These are phyloP conservation scores for Epichloe uncinata DNA, from an alignment of 2,329 filamentous ascomycete species.

Conservation along the genomic window DNA sequence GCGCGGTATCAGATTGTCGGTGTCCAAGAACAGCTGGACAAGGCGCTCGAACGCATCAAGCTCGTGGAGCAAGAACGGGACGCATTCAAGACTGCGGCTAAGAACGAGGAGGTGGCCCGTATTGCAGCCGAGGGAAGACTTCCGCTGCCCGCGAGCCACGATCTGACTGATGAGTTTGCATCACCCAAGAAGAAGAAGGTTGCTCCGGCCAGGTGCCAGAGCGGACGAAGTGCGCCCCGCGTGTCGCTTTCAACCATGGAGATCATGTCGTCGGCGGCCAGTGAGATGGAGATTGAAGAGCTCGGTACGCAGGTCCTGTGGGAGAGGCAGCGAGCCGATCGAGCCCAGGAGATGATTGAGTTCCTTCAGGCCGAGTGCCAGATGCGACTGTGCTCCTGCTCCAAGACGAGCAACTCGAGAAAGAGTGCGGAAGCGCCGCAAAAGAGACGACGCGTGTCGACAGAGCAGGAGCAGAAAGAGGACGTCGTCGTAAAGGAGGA, in stretches of 20 bases:
- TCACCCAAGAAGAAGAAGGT: conserved; percentile 38
- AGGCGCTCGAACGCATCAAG: conserved; percentile 48
- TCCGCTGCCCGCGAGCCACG: conserved; percentile 43
- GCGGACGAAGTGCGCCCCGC: conserved; percentile 27
- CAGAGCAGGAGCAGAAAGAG: not conserved
- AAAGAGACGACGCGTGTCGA: conserved; percentile 9
- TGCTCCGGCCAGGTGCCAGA: conserved; percentile 11
- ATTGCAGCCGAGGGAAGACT: conserved; percentile 60
- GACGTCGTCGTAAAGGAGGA: conserved; percentile 8
- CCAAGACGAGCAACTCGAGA: conserved; percentile 19
- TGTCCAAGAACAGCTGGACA: conserved; percentile 52
- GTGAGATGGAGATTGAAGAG: conserved; percentile 46
- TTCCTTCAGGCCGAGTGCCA: conserved; percentile 65
- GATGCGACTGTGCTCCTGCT: conserved; percentile 52
- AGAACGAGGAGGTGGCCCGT: conserved; percentile 60
- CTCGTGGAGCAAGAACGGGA: conserved; percentile 62
- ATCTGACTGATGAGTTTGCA: conserved; percentile 46
- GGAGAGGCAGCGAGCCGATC: conserved; percentile 51
- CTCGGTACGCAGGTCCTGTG: conserved; percentile 38
- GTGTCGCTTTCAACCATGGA: conserved; percentile 35
- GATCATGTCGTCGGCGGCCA: conserved; percentile 40
- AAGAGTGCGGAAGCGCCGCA: conserved; percentile 9
- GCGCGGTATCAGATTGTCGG: conserved; percentile 53
- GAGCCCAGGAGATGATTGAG: conserved; percentile 59
- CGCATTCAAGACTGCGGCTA: conserved; percentile 55